Conservation (phyloP, 352 stramenopile genomes). For the Thalassiosira livingstoniorum region DNA sequence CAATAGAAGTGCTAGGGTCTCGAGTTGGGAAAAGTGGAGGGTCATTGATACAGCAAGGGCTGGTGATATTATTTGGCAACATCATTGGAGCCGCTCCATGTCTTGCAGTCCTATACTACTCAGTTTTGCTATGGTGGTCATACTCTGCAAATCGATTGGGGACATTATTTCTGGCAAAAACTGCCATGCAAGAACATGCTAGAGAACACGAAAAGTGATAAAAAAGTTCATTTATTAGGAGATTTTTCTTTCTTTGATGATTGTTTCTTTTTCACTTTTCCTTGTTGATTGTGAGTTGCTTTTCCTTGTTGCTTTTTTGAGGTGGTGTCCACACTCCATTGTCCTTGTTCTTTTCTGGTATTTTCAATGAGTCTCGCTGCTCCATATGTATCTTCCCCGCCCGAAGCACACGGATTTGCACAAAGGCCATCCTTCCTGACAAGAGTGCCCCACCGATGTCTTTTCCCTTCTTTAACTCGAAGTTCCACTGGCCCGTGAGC, state of each 20-base stretch:
- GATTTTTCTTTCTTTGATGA: constrained; percentile 42
- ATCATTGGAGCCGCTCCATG: constrained; percentile 83
- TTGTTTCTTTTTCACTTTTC: constrained; percentile 37
- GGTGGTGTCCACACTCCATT: constrained; percentile 61
- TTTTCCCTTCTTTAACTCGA: constrained; percentile 87
- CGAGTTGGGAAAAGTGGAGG: constrained; percentile 88
- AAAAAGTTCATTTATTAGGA: constrained; percentile 6
- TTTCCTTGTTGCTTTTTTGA: constrained; percentile 41
- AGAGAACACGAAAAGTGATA: constrained; percentile 21
- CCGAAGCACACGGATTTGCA: constrained; percentile 77
- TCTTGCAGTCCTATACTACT: constrained; percentile 84
- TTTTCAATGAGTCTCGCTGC: constrained; percentile 78
- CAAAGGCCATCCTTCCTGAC: constrained; percentile 81
- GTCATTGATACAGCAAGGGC: constrained; percentile 86
- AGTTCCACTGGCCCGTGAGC: constrained; percentile 88
- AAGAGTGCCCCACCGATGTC: constrained; percentile 85
- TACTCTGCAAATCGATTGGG: constrained; percentile 74
- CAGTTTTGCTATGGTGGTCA: constrained; percentile 79
- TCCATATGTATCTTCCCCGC: constrained; percentile 85
- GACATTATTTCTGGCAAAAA: constrained; percentile 74
- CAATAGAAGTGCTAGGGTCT: constrained; percentile 89
- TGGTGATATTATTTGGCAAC: constrained; percentile 86
- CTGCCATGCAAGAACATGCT: constrained; percentile 55
- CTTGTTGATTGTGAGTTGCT: too few species aligned
- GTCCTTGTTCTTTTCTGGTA: constrained; percentile 78